A percentile compares a stretch with the other conserved stretches of the same genome.
phyloP scores from a whole-genome alignment of 2,329 filamentous ascomycete genomes.

The Diaporthe australafricana region DNA sequence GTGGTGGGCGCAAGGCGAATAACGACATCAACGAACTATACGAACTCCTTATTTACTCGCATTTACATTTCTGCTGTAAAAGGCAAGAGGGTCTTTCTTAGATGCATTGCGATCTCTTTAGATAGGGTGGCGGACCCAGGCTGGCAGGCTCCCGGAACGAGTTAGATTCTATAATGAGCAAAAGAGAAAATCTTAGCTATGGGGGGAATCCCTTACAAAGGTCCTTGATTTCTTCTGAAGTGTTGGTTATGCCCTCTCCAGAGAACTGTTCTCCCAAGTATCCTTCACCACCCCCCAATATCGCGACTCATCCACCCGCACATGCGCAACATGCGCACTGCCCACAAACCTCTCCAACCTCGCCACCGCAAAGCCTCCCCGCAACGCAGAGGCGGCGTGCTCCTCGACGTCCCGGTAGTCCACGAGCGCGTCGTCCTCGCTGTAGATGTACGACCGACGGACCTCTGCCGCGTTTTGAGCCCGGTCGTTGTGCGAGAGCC shows the following conservation, averaged over 20 bases:
- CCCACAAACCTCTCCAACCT: slow-evolving; percentile 58
- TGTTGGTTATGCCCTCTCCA: not conserved
- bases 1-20: not conserved
- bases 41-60: not conserved
- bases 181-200: not conserved
- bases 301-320: slow-evolving; percentile 55
- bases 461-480: slow-evolving; percentile 51
- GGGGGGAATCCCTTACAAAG: slow-evolving; percentile 20
- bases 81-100: not conserved
- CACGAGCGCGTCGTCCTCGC: slow-evolving; percentile 60
- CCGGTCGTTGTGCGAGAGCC: slow-evolving; percentile 51
- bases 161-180: slow-evolving; percentile 16
- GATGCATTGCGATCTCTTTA: slow-evolving; percentile 9
- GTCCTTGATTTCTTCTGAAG: not conserved
- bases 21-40: slow-evolving; percentile 11
- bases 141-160: not conserved
- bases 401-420: slow-evolving; percentile 58
- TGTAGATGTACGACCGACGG: slow-evolving; percentile 64
- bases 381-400: slow-evolving; percentile 56
- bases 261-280: slow-evolving; percentile 54
- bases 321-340: slow-evolving; percentile 64
- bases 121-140: not conserved
- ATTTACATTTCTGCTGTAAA: slow-evolving; percentile 6
- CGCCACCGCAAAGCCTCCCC: slow-evolving; percentile 52
- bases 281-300: slow-evolving; percentile 63